Evolutionary conservation across 345 rosid genomes (phyloP).

Genomic region (Aurinia saxatilis): DNA sequence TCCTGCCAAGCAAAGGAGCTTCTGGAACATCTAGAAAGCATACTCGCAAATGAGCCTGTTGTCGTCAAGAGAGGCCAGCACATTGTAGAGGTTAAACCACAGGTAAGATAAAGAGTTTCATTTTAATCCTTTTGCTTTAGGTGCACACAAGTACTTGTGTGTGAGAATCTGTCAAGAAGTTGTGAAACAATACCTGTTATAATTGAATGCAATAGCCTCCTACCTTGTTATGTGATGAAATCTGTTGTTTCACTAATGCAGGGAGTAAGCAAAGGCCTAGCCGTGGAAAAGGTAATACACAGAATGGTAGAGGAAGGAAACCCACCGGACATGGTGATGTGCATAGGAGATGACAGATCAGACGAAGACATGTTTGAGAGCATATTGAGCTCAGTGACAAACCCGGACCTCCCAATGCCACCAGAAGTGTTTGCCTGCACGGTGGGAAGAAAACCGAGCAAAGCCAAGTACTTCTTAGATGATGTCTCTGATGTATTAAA

Average conservation of each 20-base stretch:
- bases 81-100: constrained; percentile 91
- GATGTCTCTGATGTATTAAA: constrained; percentile 53
- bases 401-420: constrained; percentile 41
- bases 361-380: constrained; percentile 95
- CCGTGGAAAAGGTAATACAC: constrained; percentile 56
- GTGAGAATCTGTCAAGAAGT: not conserved
- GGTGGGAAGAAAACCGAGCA: constrained; percentile 82
- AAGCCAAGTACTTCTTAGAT: constrained; percentile 79
- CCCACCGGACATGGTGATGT: constrained; percentile 76
- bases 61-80: constrained; percentile 82
- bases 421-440: constrained; percentile 91
- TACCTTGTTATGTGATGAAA: not conserved
- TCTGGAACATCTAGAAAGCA: constrained; percentile 74
- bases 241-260: constrained; percentile 19
- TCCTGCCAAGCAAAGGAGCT: constrained; percentile 90
- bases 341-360: constrained; percentile 85
- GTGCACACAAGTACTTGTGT: not conserved
- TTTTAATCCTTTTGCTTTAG: not conserved
- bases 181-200: not conserved
- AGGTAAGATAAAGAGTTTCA: constrained; percentile 33
- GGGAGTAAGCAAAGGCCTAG: constrained; percentile 87
- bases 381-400: constrained; percentile 44
- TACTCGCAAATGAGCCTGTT: constrained; percentile 81
- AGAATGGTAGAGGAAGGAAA: constrained; percentile 43
- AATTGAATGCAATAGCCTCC: not conserved